A percentile compares a stretch with the other conserved stretches of the same genome.
Evolutionary conservation across 2,329 filamentous ascomycete genomes (phyloP).

Genomic region (Pestalotiopsis sp.): DNA sequence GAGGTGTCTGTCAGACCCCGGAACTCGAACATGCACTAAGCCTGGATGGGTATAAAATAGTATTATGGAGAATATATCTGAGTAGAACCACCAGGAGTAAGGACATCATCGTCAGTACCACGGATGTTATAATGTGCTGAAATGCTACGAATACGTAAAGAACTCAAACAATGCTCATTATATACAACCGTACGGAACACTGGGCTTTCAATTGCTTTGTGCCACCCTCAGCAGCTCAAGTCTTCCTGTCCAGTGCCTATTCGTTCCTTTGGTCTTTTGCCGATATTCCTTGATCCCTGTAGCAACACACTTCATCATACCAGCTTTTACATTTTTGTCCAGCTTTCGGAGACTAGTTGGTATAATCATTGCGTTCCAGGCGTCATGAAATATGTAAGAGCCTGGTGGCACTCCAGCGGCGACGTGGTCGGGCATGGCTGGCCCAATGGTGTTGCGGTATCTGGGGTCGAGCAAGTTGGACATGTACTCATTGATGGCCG

Average conservation of each 20-base stretch:
- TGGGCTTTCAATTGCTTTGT: neutral
- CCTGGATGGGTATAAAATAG: neutral
- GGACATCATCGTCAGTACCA: too few relatives aligned
- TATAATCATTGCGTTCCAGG: constrained; percentile 54
- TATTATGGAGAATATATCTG: too few relatives aligned
- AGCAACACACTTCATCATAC: constrained; percentile 29
- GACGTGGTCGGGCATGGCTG: constrained; percentile 52
- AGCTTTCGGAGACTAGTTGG: constrained; percentile 28
- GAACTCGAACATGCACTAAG: neutral
- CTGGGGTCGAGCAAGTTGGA: constrained; percentile 40
- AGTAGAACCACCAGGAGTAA: too few relatives aligned
- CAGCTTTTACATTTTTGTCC: constrained; percentile 14
- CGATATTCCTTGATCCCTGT: constrained; percentile 33
- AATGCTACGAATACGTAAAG: neutral
- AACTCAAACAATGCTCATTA: neutral
- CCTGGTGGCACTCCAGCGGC: constrained; percentile 50
- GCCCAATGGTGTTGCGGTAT: constrained; percentile 42
- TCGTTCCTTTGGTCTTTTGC: constrained; percentile 25
- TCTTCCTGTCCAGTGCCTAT: constrained; percentile 31
- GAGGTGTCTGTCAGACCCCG: constrained; percentile 1
- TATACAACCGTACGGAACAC: neutral
- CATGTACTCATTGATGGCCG: constrained; percentile 51
- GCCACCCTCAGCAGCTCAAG: constrained; percentile 28
- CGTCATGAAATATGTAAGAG: constrained; percentile 50
- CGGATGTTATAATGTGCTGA: too few relatives aligned